A percentile compares a stretch with the other conserved stretches of the same genome.
These are phyloP conservation scores for Monascus purpureus DNA, from an alignment of 495 filamentous ascomycete genomes.

Conservation along the genomic window DNA sequence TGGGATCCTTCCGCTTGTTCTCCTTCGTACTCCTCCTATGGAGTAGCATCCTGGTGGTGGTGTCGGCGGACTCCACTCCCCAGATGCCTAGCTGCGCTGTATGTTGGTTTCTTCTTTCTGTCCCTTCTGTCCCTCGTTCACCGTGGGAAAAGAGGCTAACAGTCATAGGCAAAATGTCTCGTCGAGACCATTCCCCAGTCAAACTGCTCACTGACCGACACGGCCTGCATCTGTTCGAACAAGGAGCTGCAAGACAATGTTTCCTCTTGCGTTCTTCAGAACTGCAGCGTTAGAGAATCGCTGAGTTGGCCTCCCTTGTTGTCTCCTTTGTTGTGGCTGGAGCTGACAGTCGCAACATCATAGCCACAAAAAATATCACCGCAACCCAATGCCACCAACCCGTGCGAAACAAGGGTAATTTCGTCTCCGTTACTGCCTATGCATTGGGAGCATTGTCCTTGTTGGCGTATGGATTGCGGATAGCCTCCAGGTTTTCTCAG, in stretches of 20 bases:
- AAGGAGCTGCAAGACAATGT: conserved; percentile 5
- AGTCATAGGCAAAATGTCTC: conserved; percentile 14
- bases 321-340: neutral
- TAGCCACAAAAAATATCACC: conserved; percentile 23
- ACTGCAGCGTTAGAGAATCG: conserved; percentile 13
- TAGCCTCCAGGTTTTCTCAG: conserved; percentile 12
- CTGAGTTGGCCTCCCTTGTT: conserved; percentile 7
- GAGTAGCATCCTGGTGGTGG: no score
- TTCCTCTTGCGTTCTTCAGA: conserved; percentile 9
- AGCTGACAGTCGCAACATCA: neutral
- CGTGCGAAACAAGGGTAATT: conserved; percentile 11
- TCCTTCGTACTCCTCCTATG: no score
- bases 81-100: neutral
- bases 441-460: conserved; percentile 12
- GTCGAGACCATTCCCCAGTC: conserved; percentile 8
- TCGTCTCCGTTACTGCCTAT: conserved; percentile 13
- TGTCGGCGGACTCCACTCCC: no score
- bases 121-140: neutral
- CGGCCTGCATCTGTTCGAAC: conserved; percentile 15
- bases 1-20: no score
- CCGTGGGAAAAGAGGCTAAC: neutral
- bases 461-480: conserved; percentile 13
- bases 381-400: conserved; percentile 13
- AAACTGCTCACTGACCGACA: conserved; percentile 11
- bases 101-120: no score